Evolutionary conservation across 2,329 filamentous ascomycete genomes (phyloP).

Genomic region (Colletotrichum falcatum): DNA sequence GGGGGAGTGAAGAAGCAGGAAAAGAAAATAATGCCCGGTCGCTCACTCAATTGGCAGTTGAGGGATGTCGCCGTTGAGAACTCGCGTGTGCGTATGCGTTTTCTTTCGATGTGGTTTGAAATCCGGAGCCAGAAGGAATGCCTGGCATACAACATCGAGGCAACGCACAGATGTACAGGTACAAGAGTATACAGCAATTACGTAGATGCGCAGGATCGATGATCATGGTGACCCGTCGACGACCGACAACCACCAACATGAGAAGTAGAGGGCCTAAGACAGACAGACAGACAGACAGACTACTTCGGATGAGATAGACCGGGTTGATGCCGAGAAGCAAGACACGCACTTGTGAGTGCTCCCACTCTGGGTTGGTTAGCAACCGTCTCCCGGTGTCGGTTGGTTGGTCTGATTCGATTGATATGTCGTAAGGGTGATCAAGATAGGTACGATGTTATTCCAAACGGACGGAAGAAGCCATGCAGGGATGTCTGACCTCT

Average conservation of each 20-base stretch:
- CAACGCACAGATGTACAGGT: conserved; percentile 15
- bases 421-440: background rate
- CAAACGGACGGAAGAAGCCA: background rate
- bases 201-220: conserved; percentile 17
- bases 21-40: no score
- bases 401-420: background rate
- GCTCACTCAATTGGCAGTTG: no score
- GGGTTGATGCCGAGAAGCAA: background rate
- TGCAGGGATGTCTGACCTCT: background rate
- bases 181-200: conserved; percentile 1
- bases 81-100: background rate
- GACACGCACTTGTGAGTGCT: background rate
- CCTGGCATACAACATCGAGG: conserved; percentile 7
- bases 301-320: background rate
- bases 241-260: background rate
- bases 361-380: background rate
- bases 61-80: conserved; percentile 20
- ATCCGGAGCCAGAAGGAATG: conserved; percentile 12
- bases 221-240: conserved; percentile 9
- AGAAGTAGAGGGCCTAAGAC: background rate
- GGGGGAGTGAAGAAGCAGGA: no score
- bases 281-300: no score
- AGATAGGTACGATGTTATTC: background rate
- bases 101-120: background rate
- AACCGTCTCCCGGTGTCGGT: background rate